These are phyloP conservation scores for Xylaria sp. DNA, from an alignment of 2,329 filamentous ascomycete genomes.

Conservation along the genomic window DNA sequence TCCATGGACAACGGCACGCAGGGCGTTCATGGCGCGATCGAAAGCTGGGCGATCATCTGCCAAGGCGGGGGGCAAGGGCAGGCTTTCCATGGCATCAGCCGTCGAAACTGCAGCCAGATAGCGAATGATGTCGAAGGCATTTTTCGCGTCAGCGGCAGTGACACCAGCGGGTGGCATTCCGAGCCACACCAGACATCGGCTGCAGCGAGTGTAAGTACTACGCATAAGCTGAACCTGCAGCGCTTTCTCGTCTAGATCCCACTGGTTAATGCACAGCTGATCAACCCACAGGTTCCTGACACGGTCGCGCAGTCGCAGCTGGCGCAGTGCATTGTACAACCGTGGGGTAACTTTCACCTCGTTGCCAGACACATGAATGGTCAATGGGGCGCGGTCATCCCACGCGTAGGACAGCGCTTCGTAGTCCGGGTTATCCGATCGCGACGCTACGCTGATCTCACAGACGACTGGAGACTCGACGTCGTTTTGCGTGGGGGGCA, in stretches of 20 bases:
- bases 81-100: not conserved
- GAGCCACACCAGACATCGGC: constrained; percentile 12
- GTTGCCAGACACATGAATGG: constrained; percentile 1
- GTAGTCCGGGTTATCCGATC: constrained; percentile 1
- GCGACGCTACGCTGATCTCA: not conserved
- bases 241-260: constrained; percentile 11
- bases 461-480: not conserved
- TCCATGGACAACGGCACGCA: not conserved
- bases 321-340: not conserved
- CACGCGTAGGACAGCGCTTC: constrained; percentile 15
- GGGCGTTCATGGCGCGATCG: not conserved
- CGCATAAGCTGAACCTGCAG: constrained; percentile 3
- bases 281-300: not conserved
- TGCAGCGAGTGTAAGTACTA: constrained; percentile 2
- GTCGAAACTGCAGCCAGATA: not conserved
- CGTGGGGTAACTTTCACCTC: not conserved
- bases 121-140: not conserved
- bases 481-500: not conserved
- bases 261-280: constrained; percentile 12
- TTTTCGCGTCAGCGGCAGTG: not conserved
- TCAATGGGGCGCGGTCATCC: not conserved
- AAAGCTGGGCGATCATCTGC: not conserved
- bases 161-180: not conserved
- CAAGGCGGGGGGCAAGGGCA: not conserved
- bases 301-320: constrained; percentile 1